Evolutionary conservation across 495 filamentous ascomycete species (phyloP).

Genomic region (Bombardia bombarda): DNA sequence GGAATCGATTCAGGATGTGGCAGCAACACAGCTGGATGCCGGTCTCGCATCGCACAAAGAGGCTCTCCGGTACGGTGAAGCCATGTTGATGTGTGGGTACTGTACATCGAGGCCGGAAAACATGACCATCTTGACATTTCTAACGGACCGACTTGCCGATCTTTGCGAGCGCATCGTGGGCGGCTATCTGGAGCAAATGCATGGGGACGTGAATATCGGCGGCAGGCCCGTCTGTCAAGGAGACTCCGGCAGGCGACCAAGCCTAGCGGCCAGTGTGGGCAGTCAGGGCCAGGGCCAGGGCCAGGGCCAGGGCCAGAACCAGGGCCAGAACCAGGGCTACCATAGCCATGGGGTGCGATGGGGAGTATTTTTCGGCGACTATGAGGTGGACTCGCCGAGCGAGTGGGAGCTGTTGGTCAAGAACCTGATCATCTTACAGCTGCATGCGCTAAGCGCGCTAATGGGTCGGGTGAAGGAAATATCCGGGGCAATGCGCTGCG

Average conservation of each 20-base stretch:
- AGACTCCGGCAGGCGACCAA: too few relatives aligned
- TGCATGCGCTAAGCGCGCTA: neutral
- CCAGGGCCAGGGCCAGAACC: neutral
- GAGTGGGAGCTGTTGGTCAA: constrained; percentile 8
- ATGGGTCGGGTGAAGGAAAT: constrained; percentile 3
- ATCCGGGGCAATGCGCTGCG: neutral
- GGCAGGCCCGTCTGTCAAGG: too few relatives aligned
- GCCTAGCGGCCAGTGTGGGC: too few relatives aligned
- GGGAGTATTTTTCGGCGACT: constrained; percentile 7
- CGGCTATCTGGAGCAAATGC: neutral
- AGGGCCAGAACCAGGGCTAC: neutral
- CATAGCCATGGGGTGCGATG: neutral
- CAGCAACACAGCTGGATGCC: constrained; percentile 3
- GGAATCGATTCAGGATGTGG: neutral
- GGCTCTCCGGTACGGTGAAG: constrained; percentile 9
- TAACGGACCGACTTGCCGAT: constrained; percentile 3
- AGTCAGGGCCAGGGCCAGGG: neutral
- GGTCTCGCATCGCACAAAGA: constrained; percentile 8
- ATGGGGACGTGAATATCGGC: neutral
- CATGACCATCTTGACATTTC: constrained; percentile 9
- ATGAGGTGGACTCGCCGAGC: constrained; percentile 7
- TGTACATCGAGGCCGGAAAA: constrained; percentile 6
- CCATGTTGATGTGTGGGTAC: constrained; percentile 4
- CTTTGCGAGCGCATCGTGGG: constrained; percentile 7
- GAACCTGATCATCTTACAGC: constrained; percentile 8